A percentile compares a stretch with the other conserved stretches of the same genome.
Conservation (phyloP, 108 stramenopile species). For the Cyclotella kingstonii region DNA sequence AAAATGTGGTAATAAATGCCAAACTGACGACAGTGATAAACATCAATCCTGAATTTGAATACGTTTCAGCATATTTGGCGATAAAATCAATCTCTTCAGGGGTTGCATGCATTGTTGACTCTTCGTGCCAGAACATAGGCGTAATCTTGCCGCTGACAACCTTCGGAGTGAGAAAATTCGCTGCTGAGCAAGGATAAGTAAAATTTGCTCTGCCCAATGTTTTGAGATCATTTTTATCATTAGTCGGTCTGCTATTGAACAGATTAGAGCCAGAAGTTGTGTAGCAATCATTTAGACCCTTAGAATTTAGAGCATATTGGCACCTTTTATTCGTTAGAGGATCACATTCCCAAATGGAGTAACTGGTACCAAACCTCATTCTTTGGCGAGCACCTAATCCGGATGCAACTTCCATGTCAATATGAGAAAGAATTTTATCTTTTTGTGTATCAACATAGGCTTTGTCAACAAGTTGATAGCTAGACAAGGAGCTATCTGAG, state of each 20-base stretch:
- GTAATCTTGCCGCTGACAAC: constrained; percentile 53
- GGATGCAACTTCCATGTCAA: constrained; percentile 50
- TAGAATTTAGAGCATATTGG: constrained; percentile 24
- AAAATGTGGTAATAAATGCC: constrained; percentile 5
- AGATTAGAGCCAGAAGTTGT: constrained; percentile 13
- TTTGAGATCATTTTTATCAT: constrained; percentile 31
- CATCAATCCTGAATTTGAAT: constrained; percentile 10
- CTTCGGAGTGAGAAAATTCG: constrained; percentile 46
- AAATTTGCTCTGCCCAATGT: constrained; percentile 24
- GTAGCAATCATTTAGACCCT: constrained; percentile 35
- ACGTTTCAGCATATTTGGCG: constrained; percentile 17
- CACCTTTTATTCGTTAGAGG: constrained; percentile 46
- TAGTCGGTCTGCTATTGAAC: constrained; percentile 10
- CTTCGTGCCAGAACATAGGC: constrained; percentile 36
- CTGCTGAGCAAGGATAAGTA: constrained; percentile 51
- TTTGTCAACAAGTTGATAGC: constrained; percentile 42
- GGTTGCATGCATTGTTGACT: constrained; percentile 31
- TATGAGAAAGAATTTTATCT: constrained; percentile 30
- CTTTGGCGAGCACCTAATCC: constrained; percentile 46
- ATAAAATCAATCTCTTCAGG: constrained; percentile 33
- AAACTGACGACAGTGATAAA: constrained; percentile 15
- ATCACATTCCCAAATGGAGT: constrained; percentile 56
- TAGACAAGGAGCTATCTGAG: constrained; percentile 17
- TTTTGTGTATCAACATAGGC: constrained; percentile 21
- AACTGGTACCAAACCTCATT: constrained; percentile 51